Evolutionary conservation across 2,329 filamentous ascomycete genomes (phyloP), one percentile per base, ranked within the genome.

Genomic region (Colletotrichum agaves): DNA sequence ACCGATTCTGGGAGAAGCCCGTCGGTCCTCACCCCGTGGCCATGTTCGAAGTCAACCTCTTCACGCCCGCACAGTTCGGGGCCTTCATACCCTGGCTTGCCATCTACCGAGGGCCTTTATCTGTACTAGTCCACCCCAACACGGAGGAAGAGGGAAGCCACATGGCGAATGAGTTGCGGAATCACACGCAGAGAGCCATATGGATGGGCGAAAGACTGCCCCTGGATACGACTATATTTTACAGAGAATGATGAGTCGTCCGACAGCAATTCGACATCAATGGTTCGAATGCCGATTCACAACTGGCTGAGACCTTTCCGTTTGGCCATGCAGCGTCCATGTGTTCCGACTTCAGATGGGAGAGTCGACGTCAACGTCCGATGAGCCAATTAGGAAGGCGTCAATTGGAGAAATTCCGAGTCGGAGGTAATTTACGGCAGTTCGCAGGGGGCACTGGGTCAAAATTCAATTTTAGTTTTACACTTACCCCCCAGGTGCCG

Each of bases 11-110:
- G 87, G 91, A 96, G 71, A 79, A 81, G 13, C 93, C 94, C 0
- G 79, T 97, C 31, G 94, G 94, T 0, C 94, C 94, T 0, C 94
- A 97, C 77, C 90, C 91, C 0, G 78, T 93, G 0, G 91, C 90
- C 59, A 97, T 97, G 93, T 97, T 97, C 74, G 94, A 98, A 79
- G 93, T 97, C 50, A 97, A 97, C 72, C 50, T 97, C 19, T 93
- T 95, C 77, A 93, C 90, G 0, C 94, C 94, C 0, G 90, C 88
- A 3, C 92, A 97, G 77, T 97, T 97, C 74, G 94, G 94, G 0
- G 94, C 94, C 0, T 97, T 97, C 74, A 81, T 98, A 43, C 86
- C 93, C 0, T 97, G 94, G 94, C 81, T 97, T 33, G 87, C 93
- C 33, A 88, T 97, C 64, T 90, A 94, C 79, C 85, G 94, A 5